Conservation (phyloP, 148 eudicot genomes). For the Rheum nobile region DNA sequence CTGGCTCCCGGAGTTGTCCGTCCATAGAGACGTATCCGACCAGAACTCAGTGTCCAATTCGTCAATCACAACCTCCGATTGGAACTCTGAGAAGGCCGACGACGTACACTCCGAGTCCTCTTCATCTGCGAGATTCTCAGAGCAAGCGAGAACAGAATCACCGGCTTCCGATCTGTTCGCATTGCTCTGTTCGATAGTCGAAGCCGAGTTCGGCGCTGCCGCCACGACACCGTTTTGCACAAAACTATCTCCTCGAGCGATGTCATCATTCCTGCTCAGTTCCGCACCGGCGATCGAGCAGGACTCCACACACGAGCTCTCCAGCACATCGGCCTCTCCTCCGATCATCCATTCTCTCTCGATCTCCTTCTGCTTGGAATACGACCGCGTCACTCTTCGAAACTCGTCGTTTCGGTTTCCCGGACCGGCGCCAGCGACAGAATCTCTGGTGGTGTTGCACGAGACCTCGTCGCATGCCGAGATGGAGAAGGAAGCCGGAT, state of each 20-base stretch:
- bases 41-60: constrained; percentile 29
- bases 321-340: constrained; percentile 26
- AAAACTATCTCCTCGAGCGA: neutral
- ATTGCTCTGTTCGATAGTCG: constrained; percentile 25
- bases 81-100: constrained; percentile 27
- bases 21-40: constrained; percentile 65
- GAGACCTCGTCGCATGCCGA: constrained; percentile 33
- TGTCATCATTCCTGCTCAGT: neutral
- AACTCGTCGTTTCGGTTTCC: constrained; percentile 13
- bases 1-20: constrained; percentile 62
- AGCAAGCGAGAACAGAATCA: constrained; percentile 43
- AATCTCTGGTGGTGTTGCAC: constrained; percentile 44
- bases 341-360: constrained; percentile 13
- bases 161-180: constrained; percentile 1
- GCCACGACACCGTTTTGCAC: constrained; percentile 12
- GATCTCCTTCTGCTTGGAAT: constrained; percentile 13
- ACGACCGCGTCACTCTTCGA: constrained; percentile 24
- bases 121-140: constrained; percentile 43
- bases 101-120: constrained; percentile 21
- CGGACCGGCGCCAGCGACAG: constrained; percentile 18
- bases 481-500: neutral
- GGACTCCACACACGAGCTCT: constrained; percentile 73
- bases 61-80: constrained; percentile 28
- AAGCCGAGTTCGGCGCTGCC: constrained; percentile 19
- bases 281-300: constrained; percentile 29